Percentiles rank a stretch among this genome's conserved stretches.
phyloP scores from a whole-genome alignment of 805 yeast genomes.

The Candida vartiovaarae region DNA sequence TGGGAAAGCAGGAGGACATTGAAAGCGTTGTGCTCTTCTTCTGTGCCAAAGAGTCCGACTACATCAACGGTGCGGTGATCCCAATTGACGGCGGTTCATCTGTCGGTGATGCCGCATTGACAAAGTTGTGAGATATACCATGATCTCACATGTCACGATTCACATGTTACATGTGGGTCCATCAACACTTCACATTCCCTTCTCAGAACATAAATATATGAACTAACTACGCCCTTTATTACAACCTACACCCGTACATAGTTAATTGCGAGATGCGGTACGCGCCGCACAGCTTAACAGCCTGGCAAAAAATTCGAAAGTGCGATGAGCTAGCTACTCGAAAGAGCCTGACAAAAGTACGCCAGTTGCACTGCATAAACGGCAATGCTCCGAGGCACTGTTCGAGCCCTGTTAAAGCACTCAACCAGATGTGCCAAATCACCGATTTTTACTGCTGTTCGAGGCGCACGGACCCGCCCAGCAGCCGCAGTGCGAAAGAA shows the following conservation, averaged over 20 bases:
- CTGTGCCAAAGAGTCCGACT: slow-evolving; percentile 48
- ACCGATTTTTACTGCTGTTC: not conserved
- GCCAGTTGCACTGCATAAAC: no score
- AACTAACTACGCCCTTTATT: no score
- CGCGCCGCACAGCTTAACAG: no score
- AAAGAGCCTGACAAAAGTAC: no score
- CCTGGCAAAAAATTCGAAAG: no score
- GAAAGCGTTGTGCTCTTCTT: slow-evolving; percentile 49
- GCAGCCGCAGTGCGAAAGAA: not conserved
- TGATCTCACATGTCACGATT: no score
- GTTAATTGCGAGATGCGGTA: no score
- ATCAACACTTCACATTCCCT: no score
- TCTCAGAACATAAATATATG: no score
- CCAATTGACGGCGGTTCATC: slow-evolving; percentile 69
- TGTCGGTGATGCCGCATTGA: slow-evolving; percentile 26
- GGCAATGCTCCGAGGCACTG: not conserved
- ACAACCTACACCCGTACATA: no score
- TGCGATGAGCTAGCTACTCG: no score
- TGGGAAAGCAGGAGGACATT: slow-evolving; percentile 57
- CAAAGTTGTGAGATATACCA: not conserved
- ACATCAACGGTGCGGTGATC: slow-evolving; percentile 59
- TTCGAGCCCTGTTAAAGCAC: not conserved
- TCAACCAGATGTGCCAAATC: not conserved
- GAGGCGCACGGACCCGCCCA: not conserved
- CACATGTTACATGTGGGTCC: no score